Evolutionary conservation across 2,329 filamentous ascomycete genomes (phyloP), one percentile per base, ranked within the genome.

Genomic region (Colletotrichum euphorbiae): DNA sequence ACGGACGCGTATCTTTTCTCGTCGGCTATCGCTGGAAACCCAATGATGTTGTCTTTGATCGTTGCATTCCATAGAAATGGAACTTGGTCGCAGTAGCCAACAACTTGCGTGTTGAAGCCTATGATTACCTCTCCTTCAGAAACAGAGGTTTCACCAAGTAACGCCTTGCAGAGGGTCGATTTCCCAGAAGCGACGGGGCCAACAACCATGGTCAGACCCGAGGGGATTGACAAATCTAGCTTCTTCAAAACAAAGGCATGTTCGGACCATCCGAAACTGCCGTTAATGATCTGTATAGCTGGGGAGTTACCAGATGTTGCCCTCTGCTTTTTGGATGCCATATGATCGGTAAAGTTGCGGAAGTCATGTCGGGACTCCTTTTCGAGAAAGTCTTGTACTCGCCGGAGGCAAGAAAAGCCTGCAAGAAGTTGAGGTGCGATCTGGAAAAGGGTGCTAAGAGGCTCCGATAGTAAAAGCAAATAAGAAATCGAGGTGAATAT

Each of bases 101-200:
- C 70, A 5, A 69, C 68, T 6, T 46, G 40, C 4, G 54, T 33
- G 6, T 40, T 67, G 0, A 69, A 58, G 0, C 72, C 46, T 7
- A 73, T 51, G 6, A 61, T 55, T 4, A 75, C 67, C 1, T 63
- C 58, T 2, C 75, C 75, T 24, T 24, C 21, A 24, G 13, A 56
- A 56, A 17, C 54, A 36, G 28, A 64, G 5, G 72, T 71, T 46
- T 77, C 75, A 2, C 75, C 75, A 0, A 77, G 70, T 0, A 84
- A 71, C 1, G 77, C 78, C 43, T 79, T 80, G 73, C 76, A 79
- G 0, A 82, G 69, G 0, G 80, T 77, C 0, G 80, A 80, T 64
- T 82, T 83, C 0, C 81, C 81, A 0, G 76, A 78, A 1, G 75
- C 80, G 8, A 82, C 73, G 0, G 80, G 80, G 0, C 80, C 81